Conservation (phyloP, 2,329 filamentous ascomycete species). For the Fusarium irregulare region DNA sequence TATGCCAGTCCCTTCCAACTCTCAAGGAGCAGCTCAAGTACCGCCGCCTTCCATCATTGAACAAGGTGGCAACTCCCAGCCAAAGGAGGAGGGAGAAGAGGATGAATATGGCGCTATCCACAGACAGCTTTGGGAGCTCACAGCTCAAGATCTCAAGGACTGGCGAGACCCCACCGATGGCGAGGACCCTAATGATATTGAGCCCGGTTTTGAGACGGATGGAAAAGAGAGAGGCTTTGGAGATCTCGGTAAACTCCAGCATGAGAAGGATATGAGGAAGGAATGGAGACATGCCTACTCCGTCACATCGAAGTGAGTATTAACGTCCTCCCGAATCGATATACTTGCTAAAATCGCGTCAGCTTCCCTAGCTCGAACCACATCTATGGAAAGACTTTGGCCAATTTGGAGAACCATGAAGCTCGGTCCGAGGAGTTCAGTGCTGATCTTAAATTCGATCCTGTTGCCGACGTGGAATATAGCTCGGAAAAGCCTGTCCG, state of each 20-base stretch:
- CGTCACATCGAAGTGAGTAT: slow-evolving; percentile 55
- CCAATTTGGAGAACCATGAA: slow-evolving; percentile 57
- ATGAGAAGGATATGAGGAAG: slow-evolving; percentile 58
- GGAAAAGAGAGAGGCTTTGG: slow-evolving; percentile 50
- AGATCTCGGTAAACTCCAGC: slow-evolving; percentile 50
- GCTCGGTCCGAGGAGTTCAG: slow-evolving; percentile 50
- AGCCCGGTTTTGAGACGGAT: slow-evolving; percentile 53
- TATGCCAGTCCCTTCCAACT: slow-evolving; percentile 48
- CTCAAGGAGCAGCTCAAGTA: slow-evolving; percentile 8
- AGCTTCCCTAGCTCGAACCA: slow-evolving; percentile 58
- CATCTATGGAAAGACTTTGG: slow-evolving; percentile 68
- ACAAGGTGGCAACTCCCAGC: slow-evolving; percentile 12
- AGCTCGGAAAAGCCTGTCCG: slow-evolving; percentile 62
- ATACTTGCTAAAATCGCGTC: slow-evolving; percentile 47
- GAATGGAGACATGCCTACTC: slow-evolving; percentile 56
- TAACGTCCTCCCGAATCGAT: slow-evolving; percentile 3
- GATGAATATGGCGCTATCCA: slow-evolving; percentile 25
- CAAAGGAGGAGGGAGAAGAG: slow-evolving; percentile 19
- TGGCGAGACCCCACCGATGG: slow-evolving; percentile 53
- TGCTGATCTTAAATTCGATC: slow-evolving; percentile 49
- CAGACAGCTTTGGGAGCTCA: slow-evolving; percentile 50
- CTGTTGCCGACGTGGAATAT: slow-evolving; percentile 54
- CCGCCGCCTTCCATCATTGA: slow-evolving; percentile 1
- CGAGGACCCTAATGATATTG: slow-evolving; percentile 51
- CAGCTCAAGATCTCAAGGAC: slow-evolving; percentile 50